Evolutionary conservation across 106 monocot species (phyloP).

Genomic region (Cymbidium sinense): DNA sequence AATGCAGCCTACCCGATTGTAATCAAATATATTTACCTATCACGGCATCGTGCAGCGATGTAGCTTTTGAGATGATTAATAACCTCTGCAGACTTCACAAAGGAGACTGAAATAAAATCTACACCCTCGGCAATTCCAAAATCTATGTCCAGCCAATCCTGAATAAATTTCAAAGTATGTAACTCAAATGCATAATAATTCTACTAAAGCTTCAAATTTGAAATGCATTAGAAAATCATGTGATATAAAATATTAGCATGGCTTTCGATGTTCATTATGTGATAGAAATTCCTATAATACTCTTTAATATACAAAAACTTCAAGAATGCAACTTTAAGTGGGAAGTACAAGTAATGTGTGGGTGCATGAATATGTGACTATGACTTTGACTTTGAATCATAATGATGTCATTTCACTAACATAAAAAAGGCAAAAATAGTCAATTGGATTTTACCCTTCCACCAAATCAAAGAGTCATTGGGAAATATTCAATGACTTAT

Average conservation of each 20-base stretch:
- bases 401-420: no score
- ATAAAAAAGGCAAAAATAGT: no score
- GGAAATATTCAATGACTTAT: no score
- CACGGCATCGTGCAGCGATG: conserved; percentile 63
- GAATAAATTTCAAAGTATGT: not conserved
- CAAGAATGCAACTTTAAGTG: not conserved
- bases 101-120: conserved; percentile 76
- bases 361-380: not conserved
- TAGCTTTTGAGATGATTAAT: conserved; percentile 89
- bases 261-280: not conserved
- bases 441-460: no score
- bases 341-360: no score
- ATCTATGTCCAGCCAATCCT: conserved; percentile 88
- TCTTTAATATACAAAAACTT: not conserved
- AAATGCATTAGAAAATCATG: not conserved
- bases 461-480: no score
- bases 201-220: not conserved
- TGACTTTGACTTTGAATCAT: no score
- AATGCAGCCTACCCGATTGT: not conserved
- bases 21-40: conserved; percentile 40
- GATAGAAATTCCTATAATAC: not conserved
- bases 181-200: not conserved
- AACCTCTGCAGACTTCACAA: conserved; percentile 81
- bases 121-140: conserved; percentile 85
- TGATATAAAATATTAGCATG: not conserved